Evolutionary conservation across 768 basidiomycete species (phyloP).

Genomic region (Agrocybe pediades): DNA sequence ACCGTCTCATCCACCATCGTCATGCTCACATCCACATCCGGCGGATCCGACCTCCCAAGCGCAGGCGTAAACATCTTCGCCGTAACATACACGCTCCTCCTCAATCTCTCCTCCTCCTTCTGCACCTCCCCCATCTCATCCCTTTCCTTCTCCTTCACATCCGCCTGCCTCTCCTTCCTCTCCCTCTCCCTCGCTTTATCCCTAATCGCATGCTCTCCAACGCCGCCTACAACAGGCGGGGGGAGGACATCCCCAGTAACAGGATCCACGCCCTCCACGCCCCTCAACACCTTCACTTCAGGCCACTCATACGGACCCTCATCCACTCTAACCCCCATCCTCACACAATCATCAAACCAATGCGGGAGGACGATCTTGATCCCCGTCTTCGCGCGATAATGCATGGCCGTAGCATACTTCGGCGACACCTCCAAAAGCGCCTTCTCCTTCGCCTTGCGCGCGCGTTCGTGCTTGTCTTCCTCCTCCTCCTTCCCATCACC

Average conservation of each 20-base stretch:
- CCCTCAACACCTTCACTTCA: slow-evolving; percentile 53
- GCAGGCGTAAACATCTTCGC: slow-evolving; percentile 29
- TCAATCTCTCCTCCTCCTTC: slow-evolving; percentile 32
- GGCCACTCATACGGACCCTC: slow-evolving; percentile 73
- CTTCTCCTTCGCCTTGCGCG: too few relatives aligned
- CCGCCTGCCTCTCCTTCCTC: background rate
- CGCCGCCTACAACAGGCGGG: too few relatives aligned
- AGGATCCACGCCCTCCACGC: slow-evolving; percentile 16
- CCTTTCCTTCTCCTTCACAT: slow-evolving; percentile 21
- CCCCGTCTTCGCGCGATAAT: slow-evolving; percentile 56
- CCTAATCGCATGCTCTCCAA: too few relatives aligned
- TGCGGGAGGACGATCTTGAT: slow-evolving; percentile 82
- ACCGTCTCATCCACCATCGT: slow-evolving; percentile 8
- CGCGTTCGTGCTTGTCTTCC: background rate
- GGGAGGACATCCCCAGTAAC: slow-evolving; percentile 19
- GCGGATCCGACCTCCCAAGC: slow-evolving; percentile 14
- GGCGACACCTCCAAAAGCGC: slow-evolving; percentile 32
- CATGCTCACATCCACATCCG: slow-evolving; percentile 15
- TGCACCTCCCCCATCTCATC: slow-evolving; percentile 21
- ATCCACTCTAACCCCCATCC: slow-evolving; percentile 54
- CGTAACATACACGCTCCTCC: slow-evolving; percentile 31
- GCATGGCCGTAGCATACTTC: slow-evolving; percentile 56
- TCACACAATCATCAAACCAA: slow-evolving; percentile 86
- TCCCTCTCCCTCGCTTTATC: background rate
- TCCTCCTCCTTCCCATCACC: background rate